Conservation (phyloP, 306 rosid species). For the Albizia julibrissin region DNA sequence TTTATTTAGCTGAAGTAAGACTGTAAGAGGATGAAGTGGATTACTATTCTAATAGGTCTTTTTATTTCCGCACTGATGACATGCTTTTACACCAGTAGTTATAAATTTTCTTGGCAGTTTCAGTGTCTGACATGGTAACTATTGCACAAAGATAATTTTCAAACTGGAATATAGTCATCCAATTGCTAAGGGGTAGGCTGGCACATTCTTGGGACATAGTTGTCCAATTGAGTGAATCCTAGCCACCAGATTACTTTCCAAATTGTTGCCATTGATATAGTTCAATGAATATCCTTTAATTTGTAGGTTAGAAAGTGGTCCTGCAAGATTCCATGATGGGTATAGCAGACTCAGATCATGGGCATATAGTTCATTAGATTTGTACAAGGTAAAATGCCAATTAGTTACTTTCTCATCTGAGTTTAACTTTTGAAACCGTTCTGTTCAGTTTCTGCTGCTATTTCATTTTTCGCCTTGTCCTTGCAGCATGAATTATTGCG, state of each 20-base stretch:
- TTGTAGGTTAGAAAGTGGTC: slow-evolving; percentile 72
- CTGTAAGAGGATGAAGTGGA: neutral
- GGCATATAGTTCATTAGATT: slow-evolving; percentile 78
- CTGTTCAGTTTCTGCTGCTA: neutral
- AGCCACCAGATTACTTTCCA: neutral
- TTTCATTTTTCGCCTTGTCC: slow-evolving; percentile 12
- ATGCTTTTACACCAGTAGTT: neutral
- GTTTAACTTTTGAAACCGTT: slow-evolving; percentile 2
- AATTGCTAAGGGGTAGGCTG: slow-evolving; percentile 16
- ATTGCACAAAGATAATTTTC: neutral
- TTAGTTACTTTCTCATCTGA: neutral
- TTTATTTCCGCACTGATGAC: neutral
- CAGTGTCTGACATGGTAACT: neutral
- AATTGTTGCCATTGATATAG: neutral
- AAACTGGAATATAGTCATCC: neutral
- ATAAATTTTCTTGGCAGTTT: slow-evolving; percentile 14
- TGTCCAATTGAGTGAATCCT: neutral
- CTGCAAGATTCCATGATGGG: slow-evolving; percentile 76
- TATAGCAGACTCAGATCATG: slow-evolving; percentile 85
- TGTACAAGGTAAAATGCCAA: slow-evolving; percentile 62
- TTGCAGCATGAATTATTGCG: slow-evolving; percentile 96
- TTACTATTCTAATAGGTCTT: neutral
- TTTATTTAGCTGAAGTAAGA: neutral
- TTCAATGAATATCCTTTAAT: neutral
- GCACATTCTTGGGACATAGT: neutral